A percentile compares a stretch with the other conserved stretches of the same genome.
phyloP scores from a whole-genome alignment of 805 yeast genomes.

The Teunomyces cretensis region DNA sequence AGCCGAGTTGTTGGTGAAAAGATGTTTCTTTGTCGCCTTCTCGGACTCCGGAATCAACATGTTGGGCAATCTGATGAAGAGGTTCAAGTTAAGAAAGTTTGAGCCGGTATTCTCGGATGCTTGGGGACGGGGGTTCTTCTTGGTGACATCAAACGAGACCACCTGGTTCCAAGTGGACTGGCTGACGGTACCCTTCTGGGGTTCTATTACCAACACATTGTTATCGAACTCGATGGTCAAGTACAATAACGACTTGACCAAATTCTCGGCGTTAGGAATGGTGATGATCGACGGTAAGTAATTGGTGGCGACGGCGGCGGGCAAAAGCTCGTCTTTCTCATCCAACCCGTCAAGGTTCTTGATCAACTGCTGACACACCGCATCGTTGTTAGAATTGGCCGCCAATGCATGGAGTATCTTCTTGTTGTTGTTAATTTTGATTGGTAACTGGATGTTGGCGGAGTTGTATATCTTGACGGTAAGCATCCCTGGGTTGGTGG shows the following conservation, averaged over 20 bases:
- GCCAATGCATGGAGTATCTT: conserved; percentile 65
- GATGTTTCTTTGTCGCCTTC: conserved; percentile 23
- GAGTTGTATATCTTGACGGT: conserved; percentile 78
- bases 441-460: conserved; percentile 66
- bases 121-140: conserved; percentile 18
- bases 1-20: conserved; percentile 27
- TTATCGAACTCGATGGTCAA: conserved; percentile 93
- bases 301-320: conserved; percentile 33
- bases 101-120: conserved; percentile 30
- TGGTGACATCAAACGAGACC: conserved; percentile 81
- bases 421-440: conserved; percentile 63
- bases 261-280: conserved; percentile 51
- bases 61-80: conserved; percentile 77
- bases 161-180: conserved; percentile 85
- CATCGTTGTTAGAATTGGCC: conserved; percentile 44
- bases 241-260: conserved; percentile 69
- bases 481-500: conserved; percentile 59
- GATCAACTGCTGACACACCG: conserved; percentile 17
- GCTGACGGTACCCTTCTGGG: conserved; percentile 77
- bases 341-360: conserved; percentile 13
- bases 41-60: conserved; percentile 49
- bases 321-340: conserved; percentile 20
- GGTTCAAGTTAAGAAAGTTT: conserved; percentile 64
- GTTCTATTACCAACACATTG: conserved; percentile 84
- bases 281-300: conserved; percentile 55